Base-by-base conservation (phyloP, 1,139 yeast species). In the Entelexis paramagnoliae region DNA sequence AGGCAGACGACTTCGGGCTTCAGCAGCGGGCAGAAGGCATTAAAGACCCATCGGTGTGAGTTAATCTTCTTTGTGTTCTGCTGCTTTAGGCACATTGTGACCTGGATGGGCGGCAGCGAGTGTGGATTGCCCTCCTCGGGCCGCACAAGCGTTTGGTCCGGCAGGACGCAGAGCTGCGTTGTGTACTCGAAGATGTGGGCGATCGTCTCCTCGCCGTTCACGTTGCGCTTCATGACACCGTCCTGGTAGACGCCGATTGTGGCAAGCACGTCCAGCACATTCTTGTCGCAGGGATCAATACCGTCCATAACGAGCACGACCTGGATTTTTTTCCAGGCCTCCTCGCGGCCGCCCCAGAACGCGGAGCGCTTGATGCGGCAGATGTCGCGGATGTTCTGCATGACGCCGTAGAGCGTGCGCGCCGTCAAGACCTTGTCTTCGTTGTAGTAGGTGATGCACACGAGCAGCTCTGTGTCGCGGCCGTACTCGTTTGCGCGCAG, bases 191-290 rank as follows among this genome's bases (percentile, higher is more conserved):
- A 89, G 55, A 91, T 75, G 68, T 91, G 98, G 36, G 96, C 93
- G 36, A 81, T 81, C 10, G 93, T 96, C 60, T 83, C 85, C 58
- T 83, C 78, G 58, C 82, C 89, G 65, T 89, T 88, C 49, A 91
- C 93, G 58, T 80, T 84, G 54, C 91, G 89, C 65, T 93, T 80
- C 58, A 96, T 93, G 61, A 89, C 81, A 50, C 95, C 95, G 56
- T 88, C 97, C 68, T 91, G 98, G 65, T 88, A 91, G 56, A 93
- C 83, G 52, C 98, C 98, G 56, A 94, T 78, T 0, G 96, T 88
- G 13, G 96, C 87, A 58, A 91, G 73, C 59, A 88, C 73, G 58
- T 91, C 95, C 55, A 88, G 72, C 1, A 89, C 88, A 34, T 83
- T 80, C 53, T 85, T 88, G 64, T 83, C 81, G 46, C 93, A 83